Evolutionary conservation across 345 rosid species (phyloP).

Genomic region (Odontarrhena argentea): DNA sequence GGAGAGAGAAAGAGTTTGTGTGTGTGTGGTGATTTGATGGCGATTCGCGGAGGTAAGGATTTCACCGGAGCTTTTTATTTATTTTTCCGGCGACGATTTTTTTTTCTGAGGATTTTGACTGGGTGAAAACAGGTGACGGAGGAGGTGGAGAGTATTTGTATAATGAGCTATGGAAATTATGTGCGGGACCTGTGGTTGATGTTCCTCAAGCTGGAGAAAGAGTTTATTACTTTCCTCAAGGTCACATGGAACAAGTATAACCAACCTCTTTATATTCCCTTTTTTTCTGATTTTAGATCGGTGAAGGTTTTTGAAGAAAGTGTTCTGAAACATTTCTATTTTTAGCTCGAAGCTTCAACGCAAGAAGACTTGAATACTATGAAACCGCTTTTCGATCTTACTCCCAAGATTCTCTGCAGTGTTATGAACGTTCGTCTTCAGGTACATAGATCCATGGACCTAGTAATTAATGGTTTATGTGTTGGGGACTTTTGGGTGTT

Average conservation of each 20-base stretch:
- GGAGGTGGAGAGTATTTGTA: slow-evolving; percentile 55
- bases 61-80: slow-evolving; percentile 10
- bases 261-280: background rate
- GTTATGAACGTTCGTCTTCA: slow-evolving; percentile 68
- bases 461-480: background rate
- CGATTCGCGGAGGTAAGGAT: slow-evolving; percentile 43
- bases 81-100: slow-evolving; percentile 15
- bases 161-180: slow-evolving; percentile 77
- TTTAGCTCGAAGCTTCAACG: slow-evolving; percentile 87
- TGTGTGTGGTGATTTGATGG: slow-evolving; percentile 34
- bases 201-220: slow-evolving; percentile 61
- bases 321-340: slow-evolving; percentile 33
- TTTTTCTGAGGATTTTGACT: background rate
- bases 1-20: no score
- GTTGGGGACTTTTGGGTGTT: background rate
- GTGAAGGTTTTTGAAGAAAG: background rate
- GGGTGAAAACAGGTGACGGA: slow-evolving; percentile 22
- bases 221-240: slow-evolving; percentile 91
- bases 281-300: slow-evolving; percentile 28
- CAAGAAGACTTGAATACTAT: slow-evolving; percentile 72
- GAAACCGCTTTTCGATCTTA: slow-evolving; percentile 68
- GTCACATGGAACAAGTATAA: slow-evolving; percentile 91
- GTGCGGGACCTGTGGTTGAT: slow-evolving; percentile 86
- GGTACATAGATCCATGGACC: slow-evolving; percentile 47
- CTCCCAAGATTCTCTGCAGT: slow-evolving; percentile 80